phyloP scores from a whole-genome alignment of 306 rosid species.

The Castanea crenata region DNA sequence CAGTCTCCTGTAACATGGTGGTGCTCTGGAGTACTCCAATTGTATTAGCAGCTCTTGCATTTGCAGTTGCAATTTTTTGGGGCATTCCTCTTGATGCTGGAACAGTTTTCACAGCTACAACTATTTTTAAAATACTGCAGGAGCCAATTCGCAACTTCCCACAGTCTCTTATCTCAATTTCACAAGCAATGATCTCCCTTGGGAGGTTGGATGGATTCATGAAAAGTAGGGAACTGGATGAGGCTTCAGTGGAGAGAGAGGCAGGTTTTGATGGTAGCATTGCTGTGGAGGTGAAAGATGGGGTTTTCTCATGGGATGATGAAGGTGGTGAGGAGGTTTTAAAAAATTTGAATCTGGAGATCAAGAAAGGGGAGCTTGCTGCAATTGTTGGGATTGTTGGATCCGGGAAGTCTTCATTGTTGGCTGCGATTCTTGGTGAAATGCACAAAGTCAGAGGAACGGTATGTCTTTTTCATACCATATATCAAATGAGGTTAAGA shows the following conservation, averaged over 20 bases:
- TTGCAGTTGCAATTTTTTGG: constrained; percentile 63
- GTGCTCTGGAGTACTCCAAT: constrained; percentile 80
- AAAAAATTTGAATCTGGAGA: constrained; percentile 56
- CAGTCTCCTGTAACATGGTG: constrained; percentile 47
- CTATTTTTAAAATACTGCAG: constrained; percentile 79
- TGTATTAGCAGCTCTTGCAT: constrained; percentile 68
- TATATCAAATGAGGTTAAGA: too few species aligned
- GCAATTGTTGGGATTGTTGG: constrained; percentile 95
- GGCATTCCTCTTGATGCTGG: constrained; percentile 78
- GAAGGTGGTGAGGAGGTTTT: constrained; percentile 51
- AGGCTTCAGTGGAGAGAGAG: constrained; percentile 55
- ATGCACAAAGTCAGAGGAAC: constrained; percentile 78
- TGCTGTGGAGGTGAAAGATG: constrained; percentile 70
- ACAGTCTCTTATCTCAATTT: constrained; percentile 82
- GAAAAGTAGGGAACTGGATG: constrained; percentile 63
- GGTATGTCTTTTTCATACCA: constrained; percentile 42
- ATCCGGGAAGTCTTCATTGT: constrained; percentile 87
- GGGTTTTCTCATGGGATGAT: constrained; percentile 83
- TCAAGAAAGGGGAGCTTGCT: constrained; percentile 70
- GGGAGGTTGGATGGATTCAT: constrained; percentile 79
- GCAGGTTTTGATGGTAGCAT: constrained; percentile 42
- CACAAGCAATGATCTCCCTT: constrained; percentile 88
- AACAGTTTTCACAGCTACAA: constrained; percentile 86
- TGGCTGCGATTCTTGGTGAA: constrained; percentile 89
- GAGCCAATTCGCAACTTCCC: constrained; percentile 94